phyloP scores from a whole-genome alignment of 2,329 filamentous ascomycete genomes.

The Periconia digitata region DNA sequence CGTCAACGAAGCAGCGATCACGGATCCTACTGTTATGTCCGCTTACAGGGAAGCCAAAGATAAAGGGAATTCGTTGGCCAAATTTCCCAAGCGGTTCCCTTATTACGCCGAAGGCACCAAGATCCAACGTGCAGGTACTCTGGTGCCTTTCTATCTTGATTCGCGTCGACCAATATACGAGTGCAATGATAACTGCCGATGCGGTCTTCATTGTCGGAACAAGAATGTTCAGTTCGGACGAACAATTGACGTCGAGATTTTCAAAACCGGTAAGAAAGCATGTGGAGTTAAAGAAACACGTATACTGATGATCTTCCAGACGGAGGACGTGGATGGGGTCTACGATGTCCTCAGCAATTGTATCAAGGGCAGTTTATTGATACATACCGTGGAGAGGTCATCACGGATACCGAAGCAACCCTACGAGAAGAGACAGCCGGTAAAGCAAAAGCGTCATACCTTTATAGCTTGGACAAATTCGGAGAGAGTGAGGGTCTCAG shows the following conservation, averaged over 20 bases:
- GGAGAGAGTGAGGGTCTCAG: slow-evolving; percentile 59
- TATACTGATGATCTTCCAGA: too few relatives aligned
- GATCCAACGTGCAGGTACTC: slow-evolving; percentile 24
- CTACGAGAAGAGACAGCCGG: slow-evolving; percentile 59
- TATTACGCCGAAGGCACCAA: slow-evolving; percentile 53
- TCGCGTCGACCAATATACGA: slow-evolving; percentile 67
- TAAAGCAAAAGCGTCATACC: slow-evolving; percentile 72
- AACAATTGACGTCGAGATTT: slow-evolving; percentile 72
- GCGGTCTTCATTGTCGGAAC: slow-evolving; percentile 67
- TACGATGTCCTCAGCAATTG: slow-evolving; percentile 66
- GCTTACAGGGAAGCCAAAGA: slow-evolving; percentile 19
- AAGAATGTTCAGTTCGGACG: slow-evolving; percentile 75
- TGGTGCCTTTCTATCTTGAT: slow-evolving; percentile 48
- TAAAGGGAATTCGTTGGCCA: slow-evolving; percentile 30
- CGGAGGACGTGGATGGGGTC: slow-evolving; percentile 73
- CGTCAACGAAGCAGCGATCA: slow-evolving; percentile 45
- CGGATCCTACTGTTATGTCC: slow-evolving; percentile 24
- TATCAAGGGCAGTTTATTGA: slow-evolving; percentile 77
- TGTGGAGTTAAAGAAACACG: too few relatives aligned
- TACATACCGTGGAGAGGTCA: slow-evolving; percentile 68
- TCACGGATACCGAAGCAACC: slow-evolving; percentile 61
- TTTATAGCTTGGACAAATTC: slow-evolving; percentile 84
- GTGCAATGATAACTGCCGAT: slow-evolving; percentile 72
- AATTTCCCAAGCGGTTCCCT: slow-evolving; percentile 58
- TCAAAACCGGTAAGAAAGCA: slow-evolving; percentile 57